Conservation (phyloP, 2,329 filamentous ascomycete species). For the Pochonia chlamydosporia region DNA sequence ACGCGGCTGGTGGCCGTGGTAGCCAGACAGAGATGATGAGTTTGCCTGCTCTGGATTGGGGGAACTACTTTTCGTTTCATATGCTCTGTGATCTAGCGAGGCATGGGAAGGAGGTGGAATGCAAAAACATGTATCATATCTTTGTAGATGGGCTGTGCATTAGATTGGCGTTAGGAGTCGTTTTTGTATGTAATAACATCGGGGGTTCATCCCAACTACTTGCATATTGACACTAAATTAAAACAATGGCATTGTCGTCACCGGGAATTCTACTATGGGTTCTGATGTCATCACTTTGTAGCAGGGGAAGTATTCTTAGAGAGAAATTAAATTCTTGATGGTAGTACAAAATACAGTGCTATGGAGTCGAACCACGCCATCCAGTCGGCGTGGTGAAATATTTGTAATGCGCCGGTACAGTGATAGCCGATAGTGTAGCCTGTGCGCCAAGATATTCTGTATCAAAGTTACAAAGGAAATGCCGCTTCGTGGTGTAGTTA, state of each 20-base stretch:
- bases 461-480: slow-evolving; percentile 1
- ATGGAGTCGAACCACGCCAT: background rate
- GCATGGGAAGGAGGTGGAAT: slow-evolving; percentile 5
- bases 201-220: slow-evolving; percentile 6
- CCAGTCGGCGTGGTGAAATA: background rate
- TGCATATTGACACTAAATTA: background rate
- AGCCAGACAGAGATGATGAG: slow-evolving; percentile 11
- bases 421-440: background rate
- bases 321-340: background rate
- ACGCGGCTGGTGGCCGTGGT: slow-evolving; percentile 45
- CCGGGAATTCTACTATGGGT: background rate
- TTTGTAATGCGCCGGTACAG: background rate
- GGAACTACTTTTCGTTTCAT: background rate
- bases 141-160: slow-evolving; percentile 39
- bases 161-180: slow-evolving; percentile 35
- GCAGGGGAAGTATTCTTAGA: background rate
- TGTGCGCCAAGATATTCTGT: background rate
- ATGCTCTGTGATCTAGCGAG: slow-evolving; percentile 7
- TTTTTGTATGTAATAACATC: slow-evolving; percentile 27
- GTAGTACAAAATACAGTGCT: background rate
- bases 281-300: too few species aligned
- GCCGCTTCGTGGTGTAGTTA: background rate
- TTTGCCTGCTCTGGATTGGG: background rate
- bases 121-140: slow-evolving; percentile 32
- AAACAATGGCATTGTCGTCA: background rate